Conservation (phyloP, 129 eudicot species). For the Gnaphalium uliginosum region DNA sequence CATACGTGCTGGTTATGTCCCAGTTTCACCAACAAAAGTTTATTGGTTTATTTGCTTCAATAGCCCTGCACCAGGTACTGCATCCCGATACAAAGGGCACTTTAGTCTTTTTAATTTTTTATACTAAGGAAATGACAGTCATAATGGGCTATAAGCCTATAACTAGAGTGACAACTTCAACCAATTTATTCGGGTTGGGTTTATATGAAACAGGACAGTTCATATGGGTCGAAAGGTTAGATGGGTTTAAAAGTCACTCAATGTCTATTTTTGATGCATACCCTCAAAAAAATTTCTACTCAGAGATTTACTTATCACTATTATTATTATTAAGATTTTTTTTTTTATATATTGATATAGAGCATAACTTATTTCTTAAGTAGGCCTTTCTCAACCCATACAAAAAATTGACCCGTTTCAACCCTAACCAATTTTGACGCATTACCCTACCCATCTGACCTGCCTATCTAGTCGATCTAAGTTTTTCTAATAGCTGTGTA, state of each 20-base stretch:
- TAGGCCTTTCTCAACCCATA: too few relatives aligned
- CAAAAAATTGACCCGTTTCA: background rate
- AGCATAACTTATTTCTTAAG: background rate
- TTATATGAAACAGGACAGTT: background rate
- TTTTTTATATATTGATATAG: too few relatives aligned
- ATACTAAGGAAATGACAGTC: too few relatives aligned
- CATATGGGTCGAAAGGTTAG: background rate
- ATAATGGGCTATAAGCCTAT: background rate
- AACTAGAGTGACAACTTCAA: background rate
- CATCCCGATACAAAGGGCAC: background rate
- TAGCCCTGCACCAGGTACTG: slow-evolving; percentile 73
- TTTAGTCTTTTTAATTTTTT: slow-evolving; percentile 5
- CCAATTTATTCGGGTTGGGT: background rate
- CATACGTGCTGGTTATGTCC: slow-evolving; percentile 80
- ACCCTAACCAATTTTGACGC: background rate
- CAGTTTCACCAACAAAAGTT: slow-evolving; percentile 82
- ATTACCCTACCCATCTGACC: background rate
- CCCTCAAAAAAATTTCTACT: too few relatives aligned
- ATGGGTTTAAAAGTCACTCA: too few relatives aligned
- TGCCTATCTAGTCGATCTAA: background rate
- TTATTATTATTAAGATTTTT: too few relatives aligned
- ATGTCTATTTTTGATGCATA: too few relatives aligned
- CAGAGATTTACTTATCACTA: too few relatives aligned
- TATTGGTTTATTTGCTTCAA: slow-evolving; percentile 94
- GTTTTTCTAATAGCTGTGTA: slow-evolving; percentile 4